Evolutionary conservation across 495 filamentous ascomycete genomes (phyloP).

Genomic region (Penicillium egyptiacum): DNA sequence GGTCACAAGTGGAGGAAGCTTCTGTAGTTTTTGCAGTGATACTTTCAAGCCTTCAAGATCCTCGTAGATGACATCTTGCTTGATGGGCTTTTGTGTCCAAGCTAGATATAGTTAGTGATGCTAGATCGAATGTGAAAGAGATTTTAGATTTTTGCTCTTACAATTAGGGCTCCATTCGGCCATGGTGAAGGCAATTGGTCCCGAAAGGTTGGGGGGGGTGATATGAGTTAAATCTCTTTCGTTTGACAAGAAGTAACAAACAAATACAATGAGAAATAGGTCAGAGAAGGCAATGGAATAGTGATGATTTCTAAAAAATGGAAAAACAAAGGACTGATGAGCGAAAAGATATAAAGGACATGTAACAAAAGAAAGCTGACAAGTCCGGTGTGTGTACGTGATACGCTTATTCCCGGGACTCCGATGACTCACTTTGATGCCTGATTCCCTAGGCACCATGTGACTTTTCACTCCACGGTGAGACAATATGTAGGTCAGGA

Average conservation of each 20-base stretch:
- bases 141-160: conserved; percentile 17
- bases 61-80: conserved; percentile 82
- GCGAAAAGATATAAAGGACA: conserved; percentile 11
- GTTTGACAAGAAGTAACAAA: background rate
- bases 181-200: conserved; percentile 21
- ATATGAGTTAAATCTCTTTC: background rate
- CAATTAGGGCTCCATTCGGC: conserved; percentile 38
- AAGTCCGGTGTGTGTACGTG: background rate
- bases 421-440: conserved; percentile 25
- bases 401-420: conserved; percentile 27
- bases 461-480: background rate
- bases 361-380: conserved; percentile 5
- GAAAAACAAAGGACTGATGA: conserved; percentile 3
- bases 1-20: conserved; percentile 86
- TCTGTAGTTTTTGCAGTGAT: conserved; percentile 67
- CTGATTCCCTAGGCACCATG: conserved; percentile 5
- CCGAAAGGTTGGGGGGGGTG: conserved; percentile 11
- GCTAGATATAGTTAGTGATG: conserved; percentile 42
- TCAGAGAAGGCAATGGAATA: background rate
- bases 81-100: conserved; percentile 88
- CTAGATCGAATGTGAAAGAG: background rate
- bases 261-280: background rate
- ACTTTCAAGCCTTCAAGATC: conserved; percentile 62
- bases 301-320: background rate
- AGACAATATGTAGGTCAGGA: background rate